Conservation (phyloP, 768 basidiomycete genomes). For the Collybiopsis luxurians region DNA sequence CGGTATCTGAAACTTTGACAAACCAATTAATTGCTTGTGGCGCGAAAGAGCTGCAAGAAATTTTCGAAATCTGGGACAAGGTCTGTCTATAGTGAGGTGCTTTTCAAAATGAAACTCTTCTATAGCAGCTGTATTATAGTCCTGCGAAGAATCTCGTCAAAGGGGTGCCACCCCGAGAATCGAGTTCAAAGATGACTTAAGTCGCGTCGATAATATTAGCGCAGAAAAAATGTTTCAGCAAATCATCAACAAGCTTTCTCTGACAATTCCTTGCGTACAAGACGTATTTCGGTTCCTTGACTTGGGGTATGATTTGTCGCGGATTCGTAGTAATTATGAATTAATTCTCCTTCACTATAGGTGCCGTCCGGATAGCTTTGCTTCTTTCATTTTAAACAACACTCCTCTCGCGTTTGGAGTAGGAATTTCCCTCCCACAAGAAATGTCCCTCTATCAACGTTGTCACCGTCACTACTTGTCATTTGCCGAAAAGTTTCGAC, state of each 20-base stretch:
- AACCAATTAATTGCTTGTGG: not conserved
- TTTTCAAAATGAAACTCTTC: not conserved
- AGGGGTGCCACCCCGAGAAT: not conserved
- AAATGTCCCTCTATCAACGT: constrained; percentile 3
- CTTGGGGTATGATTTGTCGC: no score
- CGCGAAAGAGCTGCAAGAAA: not conserved
- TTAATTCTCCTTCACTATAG: constrained; percentile 8
- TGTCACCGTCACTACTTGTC: not conserved
- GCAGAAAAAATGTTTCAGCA: not conserved
- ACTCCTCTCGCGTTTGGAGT: constrained; percentile 21
- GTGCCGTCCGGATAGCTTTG: constrained; percentile 28
- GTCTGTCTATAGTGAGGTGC: not conserved
- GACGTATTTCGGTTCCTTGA: no score
- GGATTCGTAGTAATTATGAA: no score
- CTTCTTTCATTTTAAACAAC: constrained; percentile 25
- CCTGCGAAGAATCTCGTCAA: not conserved
- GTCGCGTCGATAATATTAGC: not conserved
- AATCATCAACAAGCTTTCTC: not conserved
- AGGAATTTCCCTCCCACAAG: constrained; percentile 19
- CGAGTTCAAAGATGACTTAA: not conserved
- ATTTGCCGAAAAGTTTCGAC: constrained; percentile 10
- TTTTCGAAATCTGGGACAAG: not conserved
- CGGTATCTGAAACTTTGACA: not conserved
- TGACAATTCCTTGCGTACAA: no score
- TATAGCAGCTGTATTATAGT: not conserved